Evolutionary conservation across 768 basidiomycete genomes (phyloP).

Genomic region (Omphalotus guepiniiformis): DNA sequence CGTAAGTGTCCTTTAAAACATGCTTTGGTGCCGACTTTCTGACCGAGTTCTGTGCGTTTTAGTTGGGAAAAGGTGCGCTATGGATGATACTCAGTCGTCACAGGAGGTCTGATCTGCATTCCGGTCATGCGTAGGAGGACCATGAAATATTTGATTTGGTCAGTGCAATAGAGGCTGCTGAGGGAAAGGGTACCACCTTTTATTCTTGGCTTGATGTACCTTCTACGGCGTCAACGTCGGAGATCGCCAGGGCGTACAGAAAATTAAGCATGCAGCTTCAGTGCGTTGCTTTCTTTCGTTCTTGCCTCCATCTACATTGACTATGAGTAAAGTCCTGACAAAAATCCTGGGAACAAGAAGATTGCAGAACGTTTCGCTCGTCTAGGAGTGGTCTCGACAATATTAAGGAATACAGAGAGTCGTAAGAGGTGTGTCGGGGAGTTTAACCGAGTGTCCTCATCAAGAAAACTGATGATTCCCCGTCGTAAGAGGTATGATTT

Average conservation of each 20-base stretch:
- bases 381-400: conserved; percentile 79
- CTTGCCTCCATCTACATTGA: conserved; percentile 2
- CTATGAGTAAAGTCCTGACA: conserved; percentile 70
- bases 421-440: conserved; percentile 61
- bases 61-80: conserved; percentile 69
- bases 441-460: background rate
- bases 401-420: conserved; percentile 71
- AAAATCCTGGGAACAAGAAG: conserved; percentile 81
- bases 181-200: conserved; percentile 94
- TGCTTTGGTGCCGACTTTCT: conserved; percentile 3
- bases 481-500: conserved; percentile 67
- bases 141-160: conserved; percentile 97
- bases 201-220: conserved; percentile 91
- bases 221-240: conserved; percentile 62
- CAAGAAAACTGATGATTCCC: background rate
- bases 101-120: background rate
- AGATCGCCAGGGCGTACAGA: conserved; percentile 88
- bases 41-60: conserved; percentile 10
- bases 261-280: conserved; percentile 88
- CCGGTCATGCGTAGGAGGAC: conserved; percentile 59
- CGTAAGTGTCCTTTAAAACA: conserved; percentile 45
- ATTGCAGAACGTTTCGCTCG: conserved; percentile 90
- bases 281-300: conserved; percentile 43
- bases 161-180: conserved; percentile 69
- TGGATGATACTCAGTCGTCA: background rate